phyloP scores from a whole-genome alignment of 1,284 basidiomycete genomes.

The Tilletiaria anomala region DNA sequence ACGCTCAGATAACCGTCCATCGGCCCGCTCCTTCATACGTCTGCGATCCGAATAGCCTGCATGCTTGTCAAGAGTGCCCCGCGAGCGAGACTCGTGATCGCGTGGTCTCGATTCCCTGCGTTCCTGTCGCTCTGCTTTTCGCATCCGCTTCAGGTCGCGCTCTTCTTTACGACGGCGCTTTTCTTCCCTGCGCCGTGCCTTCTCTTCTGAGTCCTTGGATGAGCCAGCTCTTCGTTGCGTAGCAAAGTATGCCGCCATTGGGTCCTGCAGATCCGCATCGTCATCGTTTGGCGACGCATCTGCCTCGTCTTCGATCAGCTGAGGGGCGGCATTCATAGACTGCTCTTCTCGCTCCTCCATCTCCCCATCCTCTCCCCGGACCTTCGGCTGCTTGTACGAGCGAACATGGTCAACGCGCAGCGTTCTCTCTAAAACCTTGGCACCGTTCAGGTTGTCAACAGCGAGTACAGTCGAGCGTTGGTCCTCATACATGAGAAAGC shows the following conservation, averaged over 20 bases:
- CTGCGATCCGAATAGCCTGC: no score
- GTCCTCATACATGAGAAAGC: constrained; percentile 97
- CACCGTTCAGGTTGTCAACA: constrained; percentile 95
- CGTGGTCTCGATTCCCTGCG: background rate
- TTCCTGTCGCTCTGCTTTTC: constrained; percentile 1
- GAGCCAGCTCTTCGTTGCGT: constrained; percentile 9
- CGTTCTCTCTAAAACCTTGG: constrained; percentile 68
- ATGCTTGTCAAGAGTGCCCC: no score
- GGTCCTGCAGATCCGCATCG: constrained; percentile 81
- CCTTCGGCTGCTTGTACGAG: constrained; percentile 71
- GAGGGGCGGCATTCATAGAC: constrained; percentile 27
- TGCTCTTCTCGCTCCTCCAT: constrained; percentile 58
- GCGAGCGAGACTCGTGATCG: no score
- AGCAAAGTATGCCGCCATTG: constrained; percentile 75
- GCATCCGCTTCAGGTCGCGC: constrained; percentile 13
- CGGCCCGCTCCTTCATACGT: no score
- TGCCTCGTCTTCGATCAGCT: constrained; percentile 5
- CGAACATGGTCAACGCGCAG: constrained; percentile 82
- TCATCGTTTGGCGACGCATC: constrained; percentile 8
- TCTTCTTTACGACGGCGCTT: constrained; percentile 23
- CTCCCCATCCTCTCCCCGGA: constrained; percentile 64
- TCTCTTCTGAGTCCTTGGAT: constrained; percentile 5
- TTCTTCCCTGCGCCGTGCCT: constrained; percentile 11
- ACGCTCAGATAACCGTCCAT: no score
- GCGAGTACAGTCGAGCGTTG: constrained; percentile 89